These are phyloP conservation scores for Penicillium sp. DNA, from an alignment of 2,329 filamentous ascomycete species.

Conservation along the genomic window DNA sequence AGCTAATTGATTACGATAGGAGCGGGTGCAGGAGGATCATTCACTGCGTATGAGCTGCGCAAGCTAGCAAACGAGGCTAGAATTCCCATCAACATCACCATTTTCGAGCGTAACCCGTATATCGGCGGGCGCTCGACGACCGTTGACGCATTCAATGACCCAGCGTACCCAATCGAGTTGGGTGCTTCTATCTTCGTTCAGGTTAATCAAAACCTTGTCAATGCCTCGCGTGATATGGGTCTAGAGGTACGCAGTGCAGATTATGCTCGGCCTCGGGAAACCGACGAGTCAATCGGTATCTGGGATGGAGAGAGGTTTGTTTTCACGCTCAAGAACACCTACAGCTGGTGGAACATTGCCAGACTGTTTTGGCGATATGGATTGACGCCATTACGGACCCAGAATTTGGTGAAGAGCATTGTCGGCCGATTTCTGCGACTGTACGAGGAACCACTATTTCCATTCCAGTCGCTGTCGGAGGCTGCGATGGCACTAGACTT, in stretches of 20 bases:
- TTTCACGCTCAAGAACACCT: slow-evolving; percentile 56
- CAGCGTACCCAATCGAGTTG: slow-evolving; percentile 66
- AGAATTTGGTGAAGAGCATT: slow-evolving; percentile 64
- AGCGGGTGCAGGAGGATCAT: slow-evolving; percentile 82
- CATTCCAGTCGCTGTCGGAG: slow-evolving; percentile 69
- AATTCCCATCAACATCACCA: slow-evolving; percentile 68
- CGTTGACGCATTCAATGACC: slow-evolving; percentile 66
- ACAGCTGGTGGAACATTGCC: slow-evolving; percentile 71
- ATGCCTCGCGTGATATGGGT: slow-evolving; percentile 65
- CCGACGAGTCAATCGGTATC: slow-evolving; percentile 59
- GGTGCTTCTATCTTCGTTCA: slow-evolving; percentile 89
- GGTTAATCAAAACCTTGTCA: slow-evolving; percentile 74
- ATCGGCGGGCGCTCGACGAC: slow-evolving; percentile 86
- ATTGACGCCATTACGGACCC: slow-evolving; percentile 65
- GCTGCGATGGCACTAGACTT: slow-evolving; percentile 64
- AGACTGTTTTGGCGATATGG: slow-evolving; percentile 85
- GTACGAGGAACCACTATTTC: slow-evolving; percentile 77
- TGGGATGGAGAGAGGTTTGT: slow-evolving; percentile 79
- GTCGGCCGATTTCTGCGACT: slow-evolving; percentile 69
- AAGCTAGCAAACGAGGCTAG: slow-evolving; percentile 59
- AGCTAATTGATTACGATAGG: slow-evolving; percentile 48
- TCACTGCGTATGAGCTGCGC: slow-evolving; percentile 74
- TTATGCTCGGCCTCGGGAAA: slow-evolving; percentile 44
- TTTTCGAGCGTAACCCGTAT: slow-evolving; percentile 73
- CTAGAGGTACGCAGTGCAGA: slow-evolving; percentile 52